Evolutionary conservation across 2,329 filamentous ascomycete species (phyloP), one percentile per base, ranked within the genome.

Genomic region (Trichoderma semiorbis): DNA sequence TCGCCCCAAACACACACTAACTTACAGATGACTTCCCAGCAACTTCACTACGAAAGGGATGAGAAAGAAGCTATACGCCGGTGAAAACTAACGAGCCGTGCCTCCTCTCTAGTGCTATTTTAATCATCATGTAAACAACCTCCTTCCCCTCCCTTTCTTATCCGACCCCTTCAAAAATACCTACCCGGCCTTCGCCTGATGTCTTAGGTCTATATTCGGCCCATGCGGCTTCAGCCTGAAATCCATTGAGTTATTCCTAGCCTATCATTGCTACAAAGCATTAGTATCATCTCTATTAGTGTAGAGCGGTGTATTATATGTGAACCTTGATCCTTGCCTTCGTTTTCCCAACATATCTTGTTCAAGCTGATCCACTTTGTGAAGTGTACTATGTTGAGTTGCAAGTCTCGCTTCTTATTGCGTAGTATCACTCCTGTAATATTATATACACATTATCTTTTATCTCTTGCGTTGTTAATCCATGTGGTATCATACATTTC

Each of bases 291-390:
- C 8, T 63, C 16, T 10, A 12, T 28, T 36, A n/a, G 16, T n/a
- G 18, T 18, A 36, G n/a, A 43, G 50, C 50, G 50, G 34, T 58
- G 64, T 21, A 36, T 18, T 39, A 7, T 14, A n/a, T 39, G 24
- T 67, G 50, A 67, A 28, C 64, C 50, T 67, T 67, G 64, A 67
- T 67, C 50, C 64, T 43, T 43, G 64, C 34, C 3, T n/a, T 3
- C 10, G 12, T n/a, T 30, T 43, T 21, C 24, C 34, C 26, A 24
- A 53, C 47, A 21, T 53, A 21, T 53, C 47, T 24, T 3, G 62
- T 30, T 24, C n/a, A 28, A 12, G 21, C 24, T 8, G 28, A 10
- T 32, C 16, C 26, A 32, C n/a, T 28, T 10, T 11, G 5, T 16
- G 10, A 14, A 30, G 7, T 43, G 50, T 5, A n/a, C 6, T 24